Percentiles rank a stretch among this genome's conserved stretches.
phyloP scores from a whole-genome alignment of 305 asterid species.

The Solanum hybrid region DNA sequence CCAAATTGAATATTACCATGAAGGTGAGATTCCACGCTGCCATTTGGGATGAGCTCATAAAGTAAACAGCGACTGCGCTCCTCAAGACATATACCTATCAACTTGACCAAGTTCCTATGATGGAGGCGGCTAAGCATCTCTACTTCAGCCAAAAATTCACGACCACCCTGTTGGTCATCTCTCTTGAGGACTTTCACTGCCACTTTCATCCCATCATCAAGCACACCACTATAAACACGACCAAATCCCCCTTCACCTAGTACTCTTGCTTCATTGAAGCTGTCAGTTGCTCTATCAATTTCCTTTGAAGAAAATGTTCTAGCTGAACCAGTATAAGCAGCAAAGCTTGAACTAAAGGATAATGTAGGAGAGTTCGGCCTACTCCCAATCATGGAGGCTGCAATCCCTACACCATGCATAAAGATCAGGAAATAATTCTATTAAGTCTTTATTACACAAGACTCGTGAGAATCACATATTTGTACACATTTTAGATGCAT shows the following conservation, averaged over 20 bases:
- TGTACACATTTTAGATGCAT: neutral
- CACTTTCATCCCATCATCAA: constrained; percentile 66
- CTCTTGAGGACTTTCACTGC: constrained; percentile 89
- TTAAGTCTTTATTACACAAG: neutral
- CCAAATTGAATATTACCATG: constrained; percentile 46
- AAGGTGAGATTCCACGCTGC: constrained; percentile 90
- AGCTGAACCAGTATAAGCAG: constrained; percentile 74
- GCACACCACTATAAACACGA: constrained; percentile 70
- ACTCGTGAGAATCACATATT: neutral
- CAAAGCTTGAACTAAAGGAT: constrained; percentile 75
- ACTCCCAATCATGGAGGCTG: constrained; percentile 49
- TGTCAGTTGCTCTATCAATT: constrained; percentile 73
- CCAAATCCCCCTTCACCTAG: constrained; percentile 99
- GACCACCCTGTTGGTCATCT: constrained; percentile 80
- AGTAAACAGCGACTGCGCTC: constrained; percentile 73
- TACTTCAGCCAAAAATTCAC: constrained; percentile 94
- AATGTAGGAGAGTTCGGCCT: constrained; percentile 57
- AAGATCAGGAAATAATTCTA: neutral
- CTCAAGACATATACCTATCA: constrained; percentile 92
- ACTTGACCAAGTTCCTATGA: constrained; percentile 87
- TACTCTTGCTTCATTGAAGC: constrained; percentile 61
- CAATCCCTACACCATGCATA: constrained; percentile 30
- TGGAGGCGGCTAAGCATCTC: constrained; percentile 99
- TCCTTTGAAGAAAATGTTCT: constrained; percentile 59
- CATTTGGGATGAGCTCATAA: constrained; percentile 80